These are phyloP conservation scores for Xylaria sp. DNA, from an alignment of 2,329 filamentous ascomycete species.

Conservation along the genomic window DNA sequence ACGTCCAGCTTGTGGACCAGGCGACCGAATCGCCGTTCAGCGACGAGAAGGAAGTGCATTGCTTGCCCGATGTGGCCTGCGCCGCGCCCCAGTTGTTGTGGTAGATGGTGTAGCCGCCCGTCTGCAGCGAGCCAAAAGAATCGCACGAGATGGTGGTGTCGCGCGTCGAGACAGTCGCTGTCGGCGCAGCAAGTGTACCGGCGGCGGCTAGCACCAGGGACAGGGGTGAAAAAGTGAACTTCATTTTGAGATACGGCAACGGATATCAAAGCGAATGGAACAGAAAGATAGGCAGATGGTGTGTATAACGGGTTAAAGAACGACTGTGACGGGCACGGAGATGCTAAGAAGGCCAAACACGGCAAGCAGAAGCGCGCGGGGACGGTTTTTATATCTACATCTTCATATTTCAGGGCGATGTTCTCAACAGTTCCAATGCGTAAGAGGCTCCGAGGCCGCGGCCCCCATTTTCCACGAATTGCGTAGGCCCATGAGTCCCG, in stretches of 20 bases:
- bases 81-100: constrained; percentile 55
- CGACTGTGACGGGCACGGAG: no score
- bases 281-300: no score
- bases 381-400: neutral
- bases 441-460: neutral
- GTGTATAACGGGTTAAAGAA: neutral
- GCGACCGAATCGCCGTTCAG: constrained; percentile 42
- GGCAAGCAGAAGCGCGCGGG: neutral
- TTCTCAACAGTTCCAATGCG: neutral
- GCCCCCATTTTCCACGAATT: neutral
- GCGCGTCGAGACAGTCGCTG: neutral
- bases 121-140: constrained; percentile 20
- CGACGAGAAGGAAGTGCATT: constrained; percentile 47
- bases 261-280: neutral
- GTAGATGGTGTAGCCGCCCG: constrained; percentile 51
- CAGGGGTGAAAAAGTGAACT: neutral
- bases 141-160: neutral
- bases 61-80: constrained; percentile 41
- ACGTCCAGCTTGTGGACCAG: constrained; percentile 49
- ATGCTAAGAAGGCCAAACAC: neutral
- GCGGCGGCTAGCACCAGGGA: neutral
- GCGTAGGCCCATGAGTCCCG: neutral
- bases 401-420: neutral
- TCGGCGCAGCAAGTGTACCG: neutral
- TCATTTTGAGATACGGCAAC: neutral